These are phyloP conservation scores for Podaxis sp. DNA, from an alignment of 768 basidiomycete species.

Conservation along the genomic window DNA sequence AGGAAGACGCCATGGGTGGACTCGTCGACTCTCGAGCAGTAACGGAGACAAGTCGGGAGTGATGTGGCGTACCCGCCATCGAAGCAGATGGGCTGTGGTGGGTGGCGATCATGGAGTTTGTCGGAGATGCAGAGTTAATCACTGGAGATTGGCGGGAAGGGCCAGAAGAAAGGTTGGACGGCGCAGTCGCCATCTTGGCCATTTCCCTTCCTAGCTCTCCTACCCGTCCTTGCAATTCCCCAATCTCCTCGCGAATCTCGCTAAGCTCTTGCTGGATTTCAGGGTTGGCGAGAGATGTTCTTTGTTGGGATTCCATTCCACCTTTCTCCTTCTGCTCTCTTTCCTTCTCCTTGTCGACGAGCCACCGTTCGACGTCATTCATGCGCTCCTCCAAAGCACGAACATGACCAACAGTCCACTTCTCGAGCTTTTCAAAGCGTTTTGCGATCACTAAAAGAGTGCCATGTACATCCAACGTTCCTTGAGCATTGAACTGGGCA, in stretches of 20 bases:
- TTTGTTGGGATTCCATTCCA: constrained; percentile 15
- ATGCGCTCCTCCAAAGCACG: constrained; percentile 88
- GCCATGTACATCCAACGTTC: constrained; percentile 70
- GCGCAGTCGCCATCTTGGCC: constrained; percentile 64
- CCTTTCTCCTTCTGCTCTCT: constrained; percentile 37
- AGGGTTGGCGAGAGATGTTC: constrained; percentile 4
- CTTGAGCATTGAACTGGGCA: constrained; percentile 70
- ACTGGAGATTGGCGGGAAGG: constrained; percentile 43
- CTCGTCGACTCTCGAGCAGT: constrained; percentile 65
- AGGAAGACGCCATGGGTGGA: constrained; percentile 53
- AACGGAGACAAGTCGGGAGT: constrained; percentile 32
- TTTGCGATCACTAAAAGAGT: constrained; percentile 74
- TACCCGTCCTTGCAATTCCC: constrained; percentile 73
- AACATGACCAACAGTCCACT: constrained; percentile 87
- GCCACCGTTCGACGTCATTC: constrained; percentile 89
- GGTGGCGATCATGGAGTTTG: constrained; percentile 7
- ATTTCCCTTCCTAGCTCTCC: constrained; percentile 77
- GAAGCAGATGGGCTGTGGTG: constrained; percentile 27
- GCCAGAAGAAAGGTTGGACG: constrained; percentile 48
- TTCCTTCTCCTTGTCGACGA: constrained; percentile 81
- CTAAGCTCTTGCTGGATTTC: constrained; percentile 40
- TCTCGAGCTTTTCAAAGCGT: constrained; percentile 86
- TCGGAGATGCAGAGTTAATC: constrained; percentile 13
- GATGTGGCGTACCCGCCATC: constrained; percentile 37
- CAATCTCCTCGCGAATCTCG: constrained; percentile 64